Percentiles rank a stretch among this genome's conserved stretches.
phyloP scores from a whole-genome alignment of 129 eudicot species.

The Flaveria bidentis region DNA sequence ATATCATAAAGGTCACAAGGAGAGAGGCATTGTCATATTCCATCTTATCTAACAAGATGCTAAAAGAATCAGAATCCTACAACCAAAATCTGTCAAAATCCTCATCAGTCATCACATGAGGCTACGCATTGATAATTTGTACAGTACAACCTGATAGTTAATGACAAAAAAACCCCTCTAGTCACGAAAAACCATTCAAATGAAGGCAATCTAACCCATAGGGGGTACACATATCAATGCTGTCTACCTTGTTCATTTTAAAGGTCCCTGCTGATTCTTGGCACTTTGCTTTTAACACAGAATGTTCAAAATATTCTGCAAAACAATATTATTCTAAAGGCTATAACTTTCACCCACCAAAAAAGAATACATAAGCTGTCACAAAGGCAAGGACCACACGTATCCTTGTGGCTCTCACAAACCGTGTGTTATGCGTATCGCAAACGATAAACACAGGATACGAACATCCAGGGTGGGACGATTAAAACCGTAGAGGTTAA shows the following conservation, averaged over 20 bases:
- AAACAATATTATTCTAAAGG: slow-evolving; percentile 24
- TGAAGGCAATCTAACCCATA: slow-evolving; percentile 4
- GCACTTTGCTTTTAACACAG: slow-evolving; percentile 32
- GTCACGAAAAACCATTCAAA: neutral
- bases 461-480: slow-evolving; percentile 29
- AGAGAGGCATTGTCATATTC: slow-evolving; percentile 29
- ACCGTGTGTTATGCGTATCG: neutral
- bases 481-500: slow-evolving; percentile 22
- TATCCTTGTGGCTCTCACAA: slow-evolving; percentile 27
- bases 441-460: slow-evolving; percentile 4
- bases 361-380: slow-evolving; percentile 29
- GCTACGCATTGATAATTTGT: slow-evolving; percentile 18
- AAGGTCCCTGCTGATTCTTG: slow-evolving; percentile 25
- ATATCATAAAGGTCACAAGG: slow-evolving; percentile 12
- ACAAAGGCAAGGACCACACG: slow-evolving; percentile 33
- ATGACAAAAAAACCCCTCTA: neutral
- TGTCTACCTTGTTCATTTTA: slow-evolving; percentile 9
- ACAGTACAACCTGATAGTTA: slow-evolving; percentile 12
- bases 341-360: slow-evolving; percentile 29
- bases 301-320: slow-evolving; percentile 29
- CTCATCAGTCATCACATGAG: slow-evolving; percentile 28
- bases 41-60: slow-evolving; percentile 28
- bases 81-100: slow-evolving; percentile 32
- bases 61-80: slow-evolving; percentile 39
- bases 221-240: slow-evolving; percentile 26